A percentile compares a stretch with the other conserved stretches of the same genome.
phyloP scores from a whole-genome alignment of 805 yeast species.

The Hanseniaspora nectarophila region DNA sequence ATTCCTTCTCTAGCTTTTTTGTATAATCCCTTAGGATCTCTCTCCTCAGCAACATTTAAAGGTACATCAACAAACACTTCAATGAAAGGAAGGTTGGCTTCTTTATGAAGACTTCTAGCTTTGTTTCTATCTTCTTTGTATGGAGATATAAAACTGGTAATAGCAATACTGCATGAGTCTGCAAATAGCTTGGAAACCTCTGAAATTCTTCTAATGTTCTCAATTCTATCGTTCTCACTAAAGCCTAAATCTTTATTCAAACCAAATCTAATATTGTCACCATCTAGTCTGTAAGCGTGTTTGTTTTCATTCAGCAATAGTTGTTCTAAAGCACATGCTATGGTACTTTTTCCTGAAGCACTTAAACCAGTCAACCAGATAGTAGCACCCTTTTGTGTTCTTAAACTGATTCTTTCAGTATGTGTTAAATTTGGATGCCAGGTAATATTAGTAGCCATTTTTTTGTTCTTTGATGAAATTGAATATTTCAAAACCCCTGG shows the following conservation, averaged over 20 bases:
- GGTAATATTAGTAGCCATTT: conserved; percentile 89
- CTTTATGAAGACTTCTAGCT: conserved; percentile 76
- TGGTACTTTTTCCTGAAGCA: conserved; percentile 89
- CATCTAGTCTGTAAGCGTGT: conserved; percentile 80
- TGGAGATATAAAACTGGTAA: conserved; percentile 89
- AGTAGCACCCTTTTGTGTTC: conserved; percentile 78
- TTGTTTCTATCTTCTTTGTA: conserved; percentile 71
- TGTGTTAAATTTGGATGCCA: conserved; percentile 89
- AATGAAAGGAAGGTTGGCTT: conserved; percentile 64
- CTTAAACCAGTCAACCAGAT: conserved; percentile 92
- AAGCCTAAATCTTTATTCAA: conserved; percentile 91
- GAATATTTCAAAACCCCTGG: not conserved
- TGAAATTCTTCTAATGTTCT: conserved; percentile 86
- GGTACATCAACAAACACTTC: conserved; percentile 93
- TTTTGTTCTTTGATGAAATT: conserved; percentile 14
- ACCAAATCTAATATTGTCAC: conserved; percentile 89
- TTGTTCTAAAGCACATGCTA: conserved; percentile 90
- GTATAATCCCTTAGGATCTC: conserved; percentile 95
- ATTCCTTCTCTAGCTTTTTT: conserved; percentile 93
- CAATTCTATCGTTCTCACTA: conserved; percentile 81
- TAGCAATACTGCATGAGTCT: conserved; percentile 76
- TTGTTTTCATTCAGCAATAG: conserved; percentile 55
- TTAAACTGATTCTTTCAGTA: conserved; percentile 58
- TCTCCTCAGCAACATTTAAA: conserved; percentile 82
- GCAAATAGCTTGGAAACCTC: conserved; percentile 91